These are phyloP conservation scores for Senna siamea DNA, from an alignment of 306 rosid genomes.

Conservation along the genomic window DNA sequence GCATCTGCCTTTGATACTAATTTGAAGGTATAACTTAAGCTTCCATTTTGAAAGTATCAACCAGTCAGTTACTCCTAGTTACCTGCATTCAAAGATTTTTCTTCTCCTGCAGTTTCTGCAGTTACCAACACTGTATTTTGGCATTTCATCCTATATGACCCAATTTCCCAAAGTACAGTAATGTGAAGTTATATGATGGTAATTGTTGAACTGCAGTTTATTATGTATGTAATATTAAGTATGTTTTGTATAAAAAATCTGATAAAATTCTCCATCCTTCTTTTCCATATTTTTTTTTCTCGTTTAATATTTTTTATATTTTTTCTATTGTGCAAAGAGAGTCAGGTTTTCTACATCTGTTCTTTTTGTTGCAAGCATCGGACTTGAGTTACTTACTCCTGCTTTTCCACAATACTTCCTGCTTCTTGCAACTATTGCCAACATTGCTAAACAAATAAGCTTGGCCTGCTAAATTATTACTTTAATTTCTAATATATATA, in stretches of 20 bases:
- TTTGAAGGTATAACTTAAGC: conserved; percentile 65
- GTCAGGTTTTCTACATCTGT: conserved; percentile 85
- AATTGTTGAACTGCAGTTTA: conserved; percentile 44
- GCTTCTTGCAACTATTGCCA: conserved; percentile 90
- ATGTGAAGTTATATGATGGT: conserved; percentile 35
- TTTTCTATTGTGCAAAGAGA: conserved; percentile 60
- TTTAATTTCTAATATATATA: too few species aligned
- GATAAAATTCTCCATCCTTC: conserved; percentile 2
- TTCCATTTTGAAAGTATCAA: neutral
- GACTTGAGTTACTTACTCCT: conserved; percentile 91
- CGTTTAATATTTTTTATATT: neutral
- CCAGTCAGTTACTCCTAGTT: neutral
- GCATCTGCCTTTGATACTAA: conserved; percentile 92
- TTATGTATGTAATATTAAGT: conserved; percentile 1
- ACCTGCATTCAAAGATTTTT: neutral
- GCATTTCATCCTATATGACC: conserved; percentile 25
- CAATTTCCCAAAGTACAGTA: conserved; percentile 22
- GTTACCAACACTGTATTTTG: conserved; percentile 39
- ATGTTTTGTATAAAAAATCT: neutral
- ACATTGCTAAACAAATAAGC: conserved; percentile 90
- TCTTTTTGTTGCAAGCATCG: conserved; percentile 75
- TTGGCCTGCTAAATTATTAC: conserved; percentile 88
- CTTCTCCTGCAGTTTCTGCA: conserved; percentile 18
- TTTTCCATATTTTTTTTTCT: neutral
- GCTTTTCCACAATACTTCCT: conserved; percentile 70